These are phyloP conservation scores for Antitrichia curtipendula DNA, from an alignment of 225 moss, liverwort and hornwort genomes.

Conservation along the genomic window DNA sequence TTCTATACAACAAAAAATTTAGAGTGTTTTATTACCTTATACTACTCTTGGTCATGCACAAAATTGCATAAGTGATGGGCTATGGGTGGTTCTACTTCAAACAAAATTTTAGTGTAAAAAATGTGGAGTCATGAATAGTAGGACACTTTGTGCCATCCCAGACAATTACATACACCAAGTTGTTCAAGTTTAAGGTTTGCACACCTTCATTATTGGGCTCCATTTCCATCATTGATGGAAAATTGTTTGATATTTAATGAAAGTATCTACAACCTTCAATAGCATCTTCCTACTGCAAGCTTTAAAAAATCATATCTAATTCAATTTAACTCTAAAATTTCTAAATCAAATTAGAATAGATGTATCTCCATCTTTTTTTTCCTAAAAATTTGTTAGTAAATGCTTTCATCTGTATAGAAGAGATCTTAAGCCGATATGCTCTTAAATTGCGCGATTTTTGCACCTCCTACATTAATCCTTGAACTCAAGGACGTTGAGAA, in stretches of 20 bases:
- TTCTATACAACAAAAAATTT: too few species aligned
- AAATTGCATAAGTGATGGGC: too few species aligned
- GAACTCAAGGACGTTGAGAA: fast-evolving
- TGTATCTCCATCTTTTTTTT: too few species aligned
- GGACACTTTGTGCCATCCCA: neutral
- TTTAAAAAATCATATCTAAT: neutral
- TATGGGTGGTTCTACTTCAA: too few species aligned
- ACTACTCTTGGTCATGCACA: too few species aligned
- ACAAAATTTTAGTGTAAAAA: neutral
- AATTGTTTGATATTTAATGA: neutral
- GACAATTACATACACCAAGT: too few species aligned
- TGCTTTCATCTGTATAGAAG: neutral
- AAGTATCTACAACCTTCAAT: neutral
- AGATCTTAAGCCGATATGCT: neutral
- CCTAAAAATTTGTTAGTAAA: too few species aligned
- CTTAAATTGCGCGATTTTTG: neutral
- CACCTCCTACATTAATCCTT: neutral
- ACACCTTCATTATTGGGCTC: neutral
- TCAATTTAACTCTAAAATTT: neutral
- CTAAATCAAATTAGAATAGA: neutral
- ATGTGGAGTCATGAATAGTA: neutral
- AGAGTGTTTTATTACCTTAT: too few species aligned
- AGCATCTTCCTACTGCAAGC: too few species aligned
- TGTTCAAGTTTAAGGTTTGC: too few species aligned
- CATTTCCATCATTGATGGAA: neutral